A percentile compares a stretch with the other conserved stretches of the same genome.
Evolutionary conservation across 1,139 yeast genomes (phyloP).

Genomic region (Pichia sp.): DNA sequence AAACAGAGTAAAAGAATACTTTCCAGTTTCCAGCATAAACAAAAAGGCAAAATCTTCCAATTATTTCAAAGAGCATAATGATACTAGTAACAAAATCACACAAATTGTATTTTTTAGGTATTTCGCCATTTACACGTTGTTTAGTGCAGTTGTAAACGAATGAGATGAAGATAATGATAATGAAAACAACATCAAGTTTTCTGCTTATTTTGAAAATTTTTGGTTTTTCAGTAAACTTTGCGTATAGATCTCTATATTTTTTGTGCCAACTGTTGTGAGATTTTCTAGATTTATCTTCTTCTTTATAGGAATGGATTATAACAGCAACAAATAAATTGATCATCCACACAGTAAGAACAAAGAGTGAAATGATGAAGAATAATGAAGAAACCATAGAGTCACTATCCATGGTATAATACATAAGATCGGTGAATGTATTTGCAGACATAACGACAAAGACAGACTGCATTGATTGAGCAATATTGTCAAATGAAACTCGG

Average conservation of each 20-base stretch:
- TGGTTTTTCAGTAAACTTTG: constrained; percentile 33
- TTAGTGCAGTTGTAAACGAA: constrained; percentile 51
- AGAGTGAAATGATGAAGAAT: constrained; percentile 69
- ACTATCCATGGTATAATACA: constrained; percentile 82
- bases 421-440: constrained; percentile 84
- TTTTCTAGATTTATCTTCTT: constrained; percentile 10
- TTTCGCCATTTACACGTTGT: constrained; percentile 23
- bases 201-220: constrained; percentile 34
- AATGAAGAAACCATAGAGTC: constrained; percentile 76
- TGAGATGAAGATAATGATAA: constrained; percentile 44
- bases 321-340: constrained; percentile 83
- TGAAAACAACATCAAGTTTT: constrained; percentile 45
- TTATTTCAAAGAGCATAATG: constrained; percentile 53
- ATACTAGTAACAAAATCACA: constrained; percentile 51
- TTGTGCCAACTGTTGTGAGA: neutral
- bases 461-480: constrained; percentile 74
- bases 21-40: constrained; percentile 51
- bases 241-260: constrained; percentile 33
- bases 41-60: constrained; percentile 53
- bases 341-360: constrained; percentile 81
- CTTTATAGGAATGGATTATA: constrained; percentile 66
- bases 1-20: constrained; percentile 49
- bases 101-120: constrained; percentile 36
- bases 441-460: constrained; percentile 87
- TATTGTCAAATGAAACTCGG: constrained; percentile 77